Evolutionary conservation across 176 grass and related monocot species (phyloP).

Genomic region (Eremochloa ophiuroides): DNA sequence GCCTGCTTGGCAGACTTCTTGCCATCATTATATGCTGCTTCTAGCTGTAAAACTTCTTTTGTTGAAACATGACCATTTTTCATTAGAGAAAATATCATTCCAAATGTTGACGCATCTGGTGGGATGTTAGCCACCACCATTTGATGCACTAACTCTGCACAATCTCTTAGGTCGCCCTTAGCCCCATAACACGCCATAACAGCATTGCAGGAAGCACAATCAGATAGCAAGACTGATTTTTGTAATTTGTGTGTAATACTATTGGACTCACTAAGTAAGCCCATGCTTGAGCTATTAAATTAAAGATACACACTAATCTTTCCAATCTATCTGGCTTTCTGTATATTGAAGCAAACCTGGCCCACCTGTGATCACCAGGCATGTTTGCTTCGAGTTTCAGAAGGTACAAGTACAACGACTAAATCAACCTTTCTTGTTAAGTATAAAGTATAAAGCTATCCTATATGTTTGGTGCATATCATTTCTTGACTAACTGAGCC

Average conservation of each 20-base stretch:
- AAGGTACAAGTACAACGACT: not conserved
- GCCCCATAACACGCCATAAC: slow-evolving; percentile 50
- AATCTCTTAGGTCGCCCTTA: slow-evolving; percentile 49
- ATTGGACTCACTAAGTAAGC: slow-evolving; percentile 53
- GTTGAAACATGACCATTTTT: slow-evolving; percentile 38
- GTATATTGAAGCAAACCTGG: slow-evolving; percentile 1
- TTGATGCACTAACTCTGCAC: slow-evolving; percentile 60
- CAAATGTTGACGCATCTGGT: slow-evolving; percentile 51
- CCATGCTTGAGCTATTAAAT: slow-evolving; percentile 33
- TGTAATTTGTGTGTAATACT: slow-evolving; percentile 47
- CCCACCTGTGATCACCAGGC: slow-evolving; percentile 2
- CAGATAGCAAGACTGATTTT: slow-evolving; percentile 54
- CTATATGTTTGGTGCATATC: not conserved
- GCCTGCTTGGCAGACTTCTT: slow-evolving; percentile 36
- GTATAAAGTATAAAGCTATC: not conserved
- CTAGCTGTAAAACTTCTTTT: slow-evolving; percentile 46
- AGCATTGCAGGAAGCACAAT: slow-evolving; percentile 56
- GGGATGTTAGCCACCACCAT: slow-evolving; percentile 46
- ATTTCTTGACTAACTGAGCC: slow-evolving; percentile 52
- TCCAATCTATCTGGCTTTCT: not conserved
- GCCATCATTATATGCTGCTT: slow-evolving; percentile 52
- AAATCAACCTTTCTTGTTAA: slow-evolving; percentile 27
- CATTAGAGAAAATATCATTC: slow-evolving; percentile 50
- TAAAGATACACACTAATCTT: slow-evolving; percentile 7
- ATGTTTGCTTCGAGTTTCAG: slow-evolving; percentile 2